A percentile compares a stretch with the other conserved stretches of the same genome.
phyloP scores from a whole-genome alignment of 352 stramenopile species.

The Globisporangium canariense region DNA sequence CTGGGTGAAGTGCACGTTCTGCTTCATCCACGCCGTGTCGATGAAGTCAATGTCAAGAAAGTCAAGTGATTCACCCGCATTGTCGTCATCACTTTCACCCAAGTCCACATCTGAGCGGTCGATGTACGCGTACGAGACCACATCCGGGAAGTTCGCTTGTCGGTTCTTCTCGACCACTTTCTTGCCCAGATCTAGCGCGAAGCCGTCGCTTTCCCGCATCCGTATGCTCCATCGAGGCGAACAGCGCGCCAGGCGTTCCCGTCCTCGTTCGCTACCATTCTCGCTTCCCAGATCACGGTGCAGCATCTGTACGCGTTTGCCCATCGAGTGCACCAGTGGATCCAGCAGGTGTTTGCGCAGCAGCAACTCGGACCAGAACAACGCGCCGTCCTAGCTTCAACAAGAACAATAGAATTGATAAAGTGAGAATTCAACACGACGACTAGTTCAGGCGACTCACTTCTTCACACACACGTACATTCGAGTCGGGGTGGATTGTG shows the following conservation, averaged over 20 bases:
- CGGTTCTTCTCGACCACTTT: slow-evolving; percentile 50
- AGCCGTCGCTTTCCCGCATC: slow-evolving; percentile 23
- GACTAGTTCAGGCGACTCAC: too few relatives aligned
- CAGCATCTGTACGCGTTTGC: slow-evolving; percentile 48
- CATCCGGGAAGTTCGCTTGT: slow-evolving; percentile 45
- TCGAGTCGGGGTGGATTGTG: slow-evolving; percentile 69
- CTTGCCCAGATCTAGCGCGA: slow-evolving; percentile 34
- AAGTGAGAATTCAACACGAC: background rate
- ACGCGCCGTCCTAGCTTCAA: slow-evolving; percentile 40
- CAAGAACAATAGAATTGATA: background rate
- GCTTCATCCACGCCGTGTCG: slow-evolving; percentile 86
- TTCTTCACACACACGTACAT: slow-evolving; percentile 16
- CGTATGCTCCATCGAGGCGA: slow-evolving; percentile 16
- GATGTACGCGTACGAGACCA: slow-evolving; percentile 55
- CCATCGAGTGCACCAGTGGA: slow-evolving; percentile 51
- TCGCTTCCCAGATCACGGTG: slow-evolving; percentile 26
- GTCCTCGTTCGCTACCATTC: background rate
- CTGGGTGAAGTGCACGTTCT: slow-evolving; percentile 79
- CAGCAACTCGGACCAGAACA: slow-evolving; percentile 72
- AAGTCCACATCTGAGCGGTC: slow-evolving; percentile 18
- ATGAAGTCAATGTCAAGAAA: slow-evolving; percentile 87
- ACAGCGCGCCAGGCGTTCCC: background rate
- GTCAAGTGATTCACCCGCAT: slow-evolving; percentile 23
- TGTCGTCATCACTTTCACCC: background rate
- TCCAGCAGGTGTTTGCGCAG: slow-evolving; percentile 32